phyloP scores from a whole-genome alignment of 768 basidiomycete genomes.

The Trametes sanguinea region DNA sequence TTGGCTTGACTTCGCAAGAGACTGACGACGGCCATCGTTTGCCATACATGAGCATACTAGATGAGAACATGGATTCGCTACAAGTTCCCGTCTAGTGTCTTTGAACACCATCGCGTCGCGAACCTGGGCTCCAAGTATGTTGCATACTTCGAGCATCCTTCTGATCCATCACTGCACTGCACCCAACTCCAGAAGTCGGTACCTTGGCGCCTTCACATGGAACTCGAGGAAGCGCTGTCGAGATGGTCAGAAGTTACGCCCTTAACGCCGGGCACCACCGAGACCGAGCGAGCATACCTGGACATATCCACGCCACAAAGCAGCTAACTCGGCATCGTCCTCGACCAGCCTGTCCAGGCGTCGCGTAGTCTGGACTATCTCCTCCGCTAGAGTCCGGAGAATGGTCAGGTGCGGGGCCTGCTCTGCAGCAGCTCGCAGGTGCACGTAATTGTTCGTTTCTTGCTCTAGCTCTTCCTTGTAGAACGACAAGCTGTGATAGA shows the following conservation, averaged over 20 bases:
- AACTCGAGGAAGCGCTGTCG: slow-evolving; percentile 15
- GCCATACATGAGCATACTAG: no score
- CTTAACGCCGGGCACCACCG: no score
- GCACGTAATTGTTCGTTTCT: slow-evolving; percentile 23
- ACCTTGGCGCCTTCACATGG: slow-evolving; percentile 8
- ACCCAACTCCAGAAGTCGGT: slow-evolving; percentile 5
- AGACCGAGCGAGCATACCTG: background rate
- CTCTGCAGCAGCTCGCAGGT: slow-evolving; percentile 16
- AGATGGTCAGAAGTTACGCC: no score
- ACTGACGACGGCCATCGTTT: no score
- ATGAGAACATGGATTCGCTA: no score
- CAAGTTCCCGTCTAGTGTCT: no score
- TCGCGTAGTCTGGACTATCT: slow-evolving; percentile 14
- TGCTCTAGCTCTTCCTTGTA: slow-evolving; percentile 24
- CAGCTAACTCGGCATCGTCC: background rate
- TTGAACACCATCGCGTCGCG: no score
- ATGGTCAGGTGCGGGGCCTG: background rate
- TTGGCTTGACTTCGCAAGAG: no score
- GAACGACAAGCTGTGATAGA: slow-evolving; percentile 20
- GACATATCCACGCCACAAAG: slow-evolving; percentile 9
- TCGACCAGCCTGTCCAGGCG: background rate
- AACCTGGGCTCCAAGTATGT: no score
- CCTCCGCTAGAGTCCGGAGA: slow-evolving; percentile 11
- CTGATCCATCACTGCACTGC: background rate
- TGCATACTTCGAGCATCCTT: no score